A percentile compares a stretch with the other conserved stretches of the same genome.
Conservation (phyloP, 31 red algal genomes). For the Asparagopsis taxiformis region DNA sequence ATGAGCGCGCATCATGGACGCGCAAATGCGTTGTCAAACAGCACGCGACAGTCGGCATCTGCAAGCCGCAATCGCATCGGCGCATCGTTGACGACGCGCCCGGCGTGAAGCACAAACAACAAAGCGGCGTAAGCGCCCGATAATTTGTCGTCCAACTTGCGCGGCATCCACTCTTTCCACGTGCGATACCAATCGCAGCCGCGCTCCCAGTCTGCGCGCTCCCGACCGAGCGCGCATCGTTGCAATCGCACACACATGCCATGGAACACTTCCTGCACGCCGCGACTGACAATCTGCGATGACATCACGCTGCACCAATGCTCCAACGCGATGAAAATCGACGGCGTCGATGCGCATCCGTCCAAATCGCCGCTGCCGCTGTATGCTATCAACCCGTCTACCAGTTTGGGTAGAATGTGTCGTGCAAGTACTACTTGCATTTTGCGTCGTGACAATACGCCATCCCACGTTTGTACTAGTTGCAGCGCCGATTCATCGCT, state of each 20-base stretch:
- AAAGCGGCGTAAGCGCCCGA: slow-evolving; percentile 23
- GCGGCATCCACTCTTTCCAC: slow-evolving; percentile 28
- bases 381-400: not conserved
- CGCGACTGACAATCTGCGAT: slow-evolving; percentile 9
- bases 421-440: slow-evolving; percentile 44
- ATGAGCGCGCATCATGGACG: too few relatives aligned
- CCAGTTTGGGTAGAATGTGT: slow-evolving; percentile 33
- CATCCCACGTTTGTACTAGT: slow-evolving; percentile 34
- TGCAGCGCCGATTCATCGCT: not conserved
- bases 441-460: slow-evolving; percentile 47
- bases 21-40: slow-evolving; percentile 36
- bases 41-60: slow-evolving; percentile 11
- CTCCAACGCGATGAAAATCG: not conserved
- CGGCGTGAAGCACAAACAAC: slow-evolving; percentile 49
- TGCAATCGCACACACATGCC: slow-evolving; percentile 10
- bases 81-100: not conserved
- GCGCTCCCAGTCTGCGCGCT: slow-evolving; percentile 16
- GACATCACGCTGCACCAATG: slow-evolving; percentile 35
- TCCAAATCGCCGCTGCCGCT: too few relatives aligned
- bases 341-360: not conserved
- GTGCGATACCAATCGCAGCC: slow-evolving; percentile 19
- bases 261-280: slow-evolving; percentile 18
- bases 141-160: slow-evolving; percentile 10
- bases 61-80: slow-evolving; percentile 8
- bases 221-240: slow-evolving; percentile 2